Evolutionary conservation across 2,329 filamentous ascomycete species (phyloP).

Genomic region (Westerdykella ornata): DNA sequence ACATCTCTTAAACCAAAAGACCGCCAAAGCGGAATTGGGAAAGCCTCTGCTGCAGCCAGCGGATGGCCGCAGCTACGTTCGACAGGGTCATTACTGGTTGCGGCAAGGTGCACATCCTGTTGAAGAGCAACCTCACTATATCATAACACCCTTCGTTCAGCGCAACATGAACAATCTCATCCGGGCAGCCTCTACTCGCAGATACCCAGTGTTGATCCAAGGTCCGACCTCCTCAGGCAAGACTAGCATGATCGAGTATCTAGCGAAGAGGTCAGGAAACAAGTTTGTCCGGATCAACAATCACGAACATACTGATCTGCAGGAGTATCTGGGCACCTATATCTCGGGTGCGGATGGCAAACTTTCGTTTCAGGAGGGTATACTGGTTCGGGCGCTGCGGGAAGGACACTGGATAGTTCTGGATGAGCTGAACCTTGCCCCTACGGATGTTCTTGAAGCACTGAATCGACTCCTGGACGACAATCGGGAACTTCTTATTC

Average conservation of each 20-base stretch:
- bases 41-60: constrained; percentile 70
- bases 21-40: constrained; percentile 65
- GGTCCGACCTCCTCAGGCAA: constrained; percentile 96
- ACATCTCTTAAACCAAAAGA: constrained; percentile 67
- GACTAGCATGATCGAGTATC: constrained; percentile 98
- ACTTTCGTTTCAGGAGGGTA: constrained; percentile 83
- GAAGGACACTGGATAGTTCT: constrained; percentile 97
- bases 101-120: constrained; percentile 62
- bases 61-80: constrained; percentile 71
- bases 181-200: constrained; percentile 80
- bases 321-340: constrained; percentile 96
- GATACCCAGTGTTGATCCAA: constrained; percentile 91
- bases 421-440: constrained; percentile 93
- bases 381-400: constrained; percentile 85
- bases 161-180: constrained; percentile 92
- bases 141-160: constrained; percentile 92
- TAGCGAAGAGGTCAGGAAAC: constrained; percentile 94
- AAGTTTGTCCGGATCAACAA: constrained; percentile 99
- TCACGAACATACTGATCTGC: constrained; percentile 95
- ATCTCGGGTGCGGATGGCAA: constrained; percentile 79
- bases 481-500: constrained; percentile 89
- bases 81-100: constrained; percentile 88
- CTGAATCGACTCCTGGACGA: constrained; percentile 93
- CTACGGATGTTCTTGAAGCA: constrained; percentile 93
- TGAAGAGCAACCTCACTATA: constrained; percentile 78